Evolutionary conservation across 169 alveolate genomes (phyloP), one percentile per base, ranked within the genome.

Genomic region (Babesia gibsoni): DNA sequence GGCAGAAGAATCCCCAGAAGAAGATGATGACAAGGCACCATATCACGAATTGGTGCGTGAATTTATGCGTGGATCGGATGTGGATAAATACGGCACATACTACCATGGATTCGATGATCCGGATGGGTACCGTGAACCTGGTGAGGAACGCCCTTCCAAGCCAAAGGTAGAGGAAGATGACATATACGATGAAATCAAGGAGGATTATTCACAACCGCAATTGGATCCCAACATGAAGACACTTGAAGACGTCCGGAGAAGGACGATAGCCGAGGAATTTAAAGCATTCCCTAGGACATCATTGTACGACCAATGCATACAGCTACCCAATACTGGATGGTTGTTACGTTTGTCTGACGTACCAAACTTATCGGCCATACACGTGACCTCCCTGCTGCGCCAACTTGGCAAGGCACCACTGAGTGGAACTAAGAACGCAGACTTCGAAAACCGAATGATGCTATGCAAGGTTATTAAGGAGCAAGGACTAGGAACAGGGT

Each of bases 271-370:
- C 23, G 72, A 61, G 23, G 58, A 46, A 35, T 3, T 66, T 16
- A 36, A 36, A 27, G 61, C 37, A 37, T 58, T 77, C 30, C 82
- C 82, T 18, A 61, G 82, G 35, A 35, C 52, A 56, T 52, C 75
- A 6, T 66, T 77, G 23, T 54, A 18, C 39, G 86, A 77, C 46
- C 77, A 64, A 59, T 67, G 79, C 48, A 67, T 67, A 14, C 53
- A 67, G 65, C 18, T 67, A 9, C 82, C 82, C 22, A 52, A 45
- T 46, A 37, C 50, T 25, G 86, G 63, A n/a, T 52, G 70, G 63
- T 23, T 77, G 27, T 45, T 77, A 4, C 33, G 86, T 18, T 58
- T 48, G n/a, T 67, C 73, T 4, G 86, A 77, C 43, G 86, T 77
- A 0, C 64, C 65, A 23, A 68, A 61, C 33, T 20, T 77, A 52